phyloP scores from a whole-genome alignment of 345 rosid species.

The Raphanus sativus region DNA sequence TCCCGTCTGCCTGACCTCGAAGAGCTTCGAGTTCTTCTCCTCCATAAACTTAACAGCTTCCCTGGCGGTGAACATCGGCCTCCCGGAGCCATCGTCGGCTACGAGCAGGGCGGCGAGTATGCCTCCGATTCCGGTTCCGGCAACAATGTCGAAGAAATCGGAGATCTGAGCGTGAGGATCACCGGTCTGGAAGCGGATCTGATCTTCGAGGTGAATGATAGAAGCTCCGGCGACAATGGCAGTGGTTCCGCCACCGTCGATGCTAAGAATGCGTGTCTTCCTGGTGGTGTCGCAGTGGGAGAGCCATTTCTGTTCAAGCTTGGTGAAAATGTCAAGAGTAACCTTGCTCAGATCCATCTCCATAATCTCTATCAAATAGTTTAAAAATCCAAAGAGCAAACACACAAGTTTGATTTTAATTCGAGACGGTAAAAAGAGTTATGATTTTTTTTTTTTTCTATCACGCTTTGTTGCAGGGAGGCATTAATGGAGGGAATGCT shows the following conservation, averaged over 20 bases:
- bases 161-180: slow-evolving; percentile 69
- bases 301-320: slow-evolving; percentile 91
- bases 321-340: slow-evolving; percentile 83
- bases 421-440: background rate
- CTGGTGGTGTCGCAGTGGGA: slow-evolving; percentile 68
- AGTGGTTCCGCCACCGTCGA: slow-evolving; percentile 84
- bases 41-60: slow-evolving; percentile 61
- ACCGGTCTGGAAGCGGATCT: slow-evolving; percentile 73
- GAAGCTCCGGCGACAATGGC: slow-evolving; percentile 67
- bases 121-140: slow-evolving; percentile 87
- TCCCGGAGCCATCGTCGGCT: slow-evolving; percentile 74
- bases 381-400: no score
- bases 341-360: slow-evolving; percentile 86
- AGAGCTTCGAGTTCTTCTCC: slow-evolving; percentile 56
- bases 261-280: slow-evolving; percentile 75
- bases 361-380: background rate
- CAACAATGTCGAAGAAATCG: slow-evolving; percentile 90
- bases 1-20: slow-evolving; percentile 44
- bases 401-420: background rate
- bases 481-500: slow-evolving; percentile 17
- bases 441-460: background rate
- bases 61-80: slow-evolving; percentile 67
- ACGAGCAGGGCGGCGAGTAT: slow-evolving; percentile 68
- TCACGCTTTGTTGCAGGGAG: slow-evolving; percentile 26
- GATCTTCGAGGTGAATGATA: slow-evolving; percentile 75